phyloP scores from a whole-genome alignment of 148 eudicot genomes.

The Drosera capensis region DNA sequence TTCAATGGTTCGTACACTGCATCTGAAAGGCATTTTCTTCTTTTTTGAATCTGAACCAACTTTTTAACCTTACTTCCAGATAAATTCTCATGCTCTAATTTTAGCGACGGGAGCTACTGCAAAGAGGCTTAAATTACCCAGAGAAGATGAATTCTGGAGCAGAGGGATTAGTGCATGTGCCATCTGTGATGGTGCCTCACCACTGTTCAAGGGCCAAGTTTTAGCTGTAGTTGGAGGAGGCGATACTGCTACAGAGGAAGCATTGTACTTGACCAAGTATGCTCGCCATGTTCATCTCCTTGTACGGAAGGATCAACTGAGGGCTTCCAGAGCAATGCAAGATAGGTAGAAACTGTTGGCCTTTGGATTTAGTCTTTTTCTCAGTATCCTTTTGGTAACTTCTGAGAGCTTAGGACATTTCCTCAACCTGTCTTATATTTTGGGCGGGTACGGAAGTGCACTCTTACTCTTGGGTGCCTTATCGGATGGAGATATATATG shows the following conservation, averaged over 20 bases:
- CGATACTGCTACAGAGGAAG: conserved; percentile 42
- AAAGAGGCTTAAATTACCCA: conserved; percentile 35
- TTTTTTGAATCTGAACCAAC: not conserved
- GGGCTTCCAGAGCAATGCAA: conserved; percentile 94
- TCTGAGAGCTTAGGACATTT: not conserved
- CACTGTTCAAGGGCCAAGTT: conserved; percentile 25
- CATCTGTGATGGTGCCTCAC: conserved; percentile 34
- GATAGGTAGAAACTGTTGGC: conserved; percentile 18
- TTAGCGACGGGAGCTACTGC: conserved; percentile 85
- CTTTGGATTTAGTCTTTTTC: not conserved
- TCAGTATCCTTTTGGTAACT: not conserved
- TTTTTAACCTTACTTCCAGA: conserved; percentile 33
- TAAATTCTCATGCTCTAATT: conserved; percentile 64
- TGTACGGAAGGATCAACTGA: conserved; percentile 53
- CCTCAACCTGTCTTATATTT: not conserved
- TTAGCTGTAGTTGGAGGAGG: conserved; percentile 34
- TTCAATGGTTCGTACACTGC: no score
- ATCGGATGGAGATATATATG: no score
- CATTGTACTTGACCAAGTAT: conserved; percentile 25
- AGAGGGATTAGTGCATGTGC: conserved; percentile 36
- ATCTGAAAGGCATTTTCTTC: no score
- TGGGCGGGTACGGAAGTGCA: no score
- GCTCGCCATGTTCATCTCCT: conserved; percentile 65
- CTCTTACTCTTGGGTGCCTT: no score
- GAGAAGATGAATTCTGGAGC: conserved; percentile 22